These are phyloP conservation scores for Penicillium alfredii DNA, from an alignment of 495 filamentous ascomycete species.

Conservation along the genomic window DNA sequence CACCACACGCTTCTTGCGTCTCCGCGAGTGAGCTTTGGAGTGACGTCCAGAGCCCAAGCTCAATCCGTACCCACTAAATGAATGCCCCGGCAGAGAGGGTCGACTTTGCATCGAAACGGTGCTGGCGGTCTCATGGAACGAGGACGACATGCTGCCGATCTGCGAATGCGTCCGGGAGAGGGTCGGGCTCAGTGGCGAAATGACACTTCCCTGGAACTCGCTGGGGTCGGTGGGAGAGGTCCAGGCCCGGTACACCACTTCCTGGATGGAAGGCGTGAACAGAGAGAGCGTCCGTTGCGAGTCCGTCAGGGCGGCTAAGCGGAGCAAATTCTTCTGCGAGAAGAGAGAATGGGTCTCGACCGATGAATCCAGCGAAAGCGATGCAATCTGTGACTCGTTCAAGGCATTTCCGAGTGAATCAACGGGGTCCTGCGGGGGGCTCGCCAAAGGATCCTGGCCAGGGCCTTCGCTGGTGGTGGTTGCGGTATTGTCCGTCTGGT, in stretches of 20 bases:
- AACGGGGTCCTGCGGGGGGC: conserved; percentile 70
- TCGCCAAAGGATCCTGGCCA: conserved; percentile 70
- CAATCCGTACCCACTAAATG: conserved; percentile 50
- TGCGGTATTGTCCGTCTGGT: conserved; percentile 21
- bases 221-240: conserved; percentile 69
- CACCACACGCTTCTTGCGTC: conserved; percentile 90
- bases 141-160: conserved; percentile 48
- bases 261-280: conserved; percentile 74
- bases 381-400: conserved; percentile 65
- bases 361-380: conserved; percentile 66
- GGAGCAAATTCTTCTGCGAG: conserved; percentile 82
- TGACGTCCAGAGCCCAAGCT: conserved; percentile 58
- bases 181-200: conserved; percentile 45
- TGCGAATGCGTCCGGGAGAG: conserved; percentile 58
- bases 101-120: conserved; percentile 35
- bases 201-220: conserved; percentile 52
- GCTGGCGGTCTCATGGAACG: conserved; percentile 46
- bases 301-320: conserved; percentile 67
- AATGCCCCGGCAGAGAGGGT: conserved; percentile 28
- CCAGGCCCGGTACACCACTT: conserved; percentile 89
- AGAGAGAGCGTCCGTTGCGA: conserved; percentile 83
- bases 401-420: conserved; percentile 70
- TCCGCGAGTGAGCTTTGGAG: conserved; percentile 61
- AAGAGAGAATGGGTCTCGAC: conserved; percentile 77
- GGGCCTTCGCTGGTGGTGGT: conserved; percentile 32